These are phyloP conservation scores for Aspergillus pseudonomiae DNA, from an alignment of 2,329 filamentous ascomycete species.

Conservation along the genomic window DNA sequence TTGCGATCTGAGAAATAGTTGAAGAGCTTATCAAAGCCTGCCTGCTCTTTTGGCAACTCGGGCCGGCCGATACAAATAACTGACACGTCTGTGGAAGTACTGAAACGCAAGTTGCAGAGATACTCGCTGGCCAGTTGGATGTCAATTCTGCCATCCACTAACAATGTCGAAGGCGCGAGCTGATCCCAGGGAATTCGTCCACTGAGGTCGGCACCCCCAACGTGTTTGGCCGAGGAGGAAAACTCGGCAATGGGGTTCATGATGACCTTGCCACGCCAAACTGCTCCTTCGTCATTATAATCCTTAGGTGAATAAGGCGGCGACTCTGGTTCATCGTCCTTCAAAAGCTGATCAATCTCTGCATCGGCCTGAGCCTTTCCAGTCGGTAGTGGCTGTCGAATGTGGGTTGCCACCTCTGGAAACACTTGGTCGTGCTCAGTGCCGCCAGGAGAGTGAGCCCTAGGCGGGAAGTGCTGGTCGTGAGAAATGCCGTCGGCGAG, in stretches of 20 bases:
- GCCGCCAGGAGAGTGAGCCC: slow-evolving; percentile 73
- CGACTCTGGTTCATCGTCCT: slow-evolving; percentile 78
- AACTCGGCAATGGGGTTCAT: slow-evolving; percentile 82
- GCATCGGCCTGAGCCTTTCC: slow-evolving; percentile 67
- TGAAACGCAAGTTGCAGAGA: slow-evolving; percentile 82
- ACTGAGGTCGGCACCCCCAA: slow-evolving; percentile 80
- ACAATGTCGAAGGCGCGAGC: slow-evolving; percentile 68
- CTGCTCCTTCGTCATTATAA: slow-evolving; percentile 67
- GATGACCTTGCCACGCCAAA: slow-evolving; percentile 75
- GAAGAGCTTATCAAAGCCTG: slow-evolving; percentile 75
- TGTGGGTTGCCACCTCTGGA: slow-evolving; percentile 44
- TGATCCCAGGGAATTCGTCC: slow-evolving; percentile 70
- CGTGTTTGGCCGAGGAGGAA: slow-evolving; percentile 74
- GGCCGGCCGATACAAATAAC: slow-evolving; percentile 72
- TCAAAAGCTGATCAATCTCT: slow-evolving; percentile 85
- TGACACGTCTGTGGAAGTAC: slow-evolving; percentile 78
- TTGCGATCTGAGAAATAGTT: slow-evolving; percentile 83
- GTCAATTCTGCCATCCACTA: slow-evolving; percentile 72
- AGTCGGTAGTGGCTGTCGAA: slow-evolving; percentile 47
- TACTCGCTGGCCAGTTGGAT: slow-evolving; percentile 86
- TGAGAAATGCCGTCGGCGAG: slow-evolving; percentile 60
- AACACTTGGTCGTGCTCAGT: slow-evolving; percentile 47
- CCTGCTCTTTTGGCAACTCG: slow-evolving; percentile 59
- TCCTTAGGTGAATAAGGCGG: slow-evolving; percentile 84
- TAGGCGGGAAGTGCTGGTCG: slow-evolving; percentile 82